Evolutionary conservation across 225 moss, liverwort and hornwort species (phyloP).

Genomic region (Marchantia paleacea): DNA sequence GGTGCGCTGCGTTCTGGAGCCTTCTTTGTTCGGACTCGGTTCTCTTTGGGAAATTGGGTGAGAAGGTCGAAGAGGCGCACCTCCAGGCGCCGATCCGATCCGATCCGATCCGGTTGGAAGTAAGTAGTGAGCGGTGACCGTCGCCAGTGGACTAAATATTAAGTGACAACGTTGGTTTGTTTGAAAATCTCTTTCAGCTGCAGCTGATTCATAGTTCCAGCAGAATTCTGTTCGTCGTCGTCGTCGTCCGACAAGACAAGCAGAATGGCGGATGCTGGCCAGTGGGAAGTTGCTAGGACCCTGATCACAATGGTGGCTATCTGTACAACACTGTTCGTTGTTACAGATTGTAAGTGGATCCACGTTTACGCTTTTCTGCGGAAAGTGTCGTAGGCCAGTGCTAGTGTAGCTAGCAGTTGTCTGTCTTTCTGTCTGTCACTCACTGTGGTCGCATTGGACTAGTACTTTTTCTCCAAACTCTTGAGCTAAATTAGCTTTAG

Average conservation of each 20-base stretch:
- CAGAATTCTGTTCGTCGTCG: not conserved
- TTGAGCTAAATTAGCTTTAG: too few relatives aligned
- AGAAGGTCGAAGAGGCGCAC: not conserved
- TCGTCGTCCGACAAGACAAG: not conserved
- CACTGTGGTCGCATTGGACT: too few relatives aligned
- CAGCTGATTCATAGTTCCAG: too few relatives aligned
- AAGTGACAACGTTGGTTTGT: too few relatives aligned
- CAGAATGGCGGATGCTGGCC: not conserved
- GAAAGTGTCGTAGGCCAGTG: not conserved
- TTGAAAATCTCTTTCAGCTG: too few relatives aligned
- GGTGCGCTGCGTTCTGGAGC: not conserved
- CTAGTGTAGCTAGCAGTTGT: too few relatives aligned
- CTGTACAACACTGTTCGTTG: slow-evolving; percentile 6
- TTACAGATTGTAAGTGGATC: not conserved
- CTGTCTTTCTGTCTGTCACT: too few relatives aligned
- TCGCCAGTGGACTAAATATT: too few relatives aligned
- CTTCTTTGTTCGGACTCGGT: not conserved
- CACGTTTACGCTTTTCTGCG: not conserved
- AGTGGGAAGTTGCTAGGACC: slow-evolving; percentile 8
- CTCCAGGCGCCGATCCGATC: not conserved
- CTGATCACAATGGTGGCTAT: slow-evolving; percentile 7
- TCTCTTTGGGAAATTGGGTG: not conserved
- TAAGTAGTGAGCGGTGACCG: too few relatives aligned
- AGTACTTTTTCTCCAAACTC: too few relatives aligned
- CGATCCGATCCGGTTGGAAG: not conserved